These are phyloP conservation scores for Maudiozyma bulderi DNA, from an alignment of 805 yeast species.

Conservation along the genomic window DNA sequence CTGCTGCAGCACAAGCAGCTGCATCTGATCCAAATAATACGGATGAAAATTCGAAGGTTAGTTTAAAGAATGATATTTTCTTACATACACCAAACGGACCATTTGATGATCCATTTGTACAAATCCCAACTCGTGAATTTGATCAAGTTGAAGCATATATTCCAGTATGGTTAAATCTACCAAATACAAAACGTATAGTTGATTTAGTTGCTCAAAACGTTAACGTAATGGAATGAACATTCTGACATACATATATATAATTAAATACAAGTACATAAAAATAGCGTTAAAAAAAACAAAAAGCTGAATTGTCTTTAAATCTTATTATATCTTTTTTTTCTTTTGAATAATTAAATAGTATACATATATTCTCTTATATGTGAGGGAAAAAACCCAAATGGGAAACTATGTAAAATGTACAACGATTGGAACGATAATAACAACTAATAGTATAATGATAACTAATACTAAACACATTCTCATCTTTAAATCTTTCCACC, in stretches of 20 bases:
- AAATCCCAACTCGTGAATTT: conserved; percentile 65
- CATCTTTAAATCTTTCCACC: conserved; percentile 98
- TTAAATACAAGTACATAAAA: neutral
- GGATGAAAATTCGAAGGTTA: conserved; percentile 34
- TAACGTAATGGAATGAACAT: conserved; percentile 31
- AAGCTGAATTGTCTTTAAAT: neutral
- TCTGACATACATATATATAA: neutral
- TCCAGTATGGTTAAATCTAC: conserved; percentile 88
- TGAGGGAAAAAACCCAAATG: neutral
- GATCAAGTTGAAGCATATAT: conserved; percentile 80
- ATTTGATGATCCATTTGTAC: conserved; percentile 76
- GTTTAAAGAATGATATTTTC: conserved; percentile 50
- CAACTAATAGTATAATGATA: conserved; percentile 72
- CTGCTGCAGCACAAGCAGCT: neutral
- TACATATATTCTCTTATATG: neutral
- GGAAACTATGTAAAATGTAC: conserved; percentile 58
- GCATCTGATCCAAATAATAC: conserved; percentile 18
- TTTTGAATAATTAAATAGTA: neutral
- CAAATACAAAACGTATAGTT: conserved; percentile 77
- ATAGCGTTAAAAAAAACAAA: neutral
- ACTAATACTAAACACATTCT: conserved; percentile 79
- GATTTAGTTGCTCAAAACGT: conserved; percentile 83
- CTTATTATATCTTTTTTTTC: neutral
- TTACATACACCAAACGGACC: conserved; percentile 63
- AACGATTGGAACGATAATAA: conserved; percentile 85